Percentiles rank a stretch among this genome's conserved stretches.
Conservation (phyloP, 306 rosid species). For the Crotalaria pallida region DNA sequence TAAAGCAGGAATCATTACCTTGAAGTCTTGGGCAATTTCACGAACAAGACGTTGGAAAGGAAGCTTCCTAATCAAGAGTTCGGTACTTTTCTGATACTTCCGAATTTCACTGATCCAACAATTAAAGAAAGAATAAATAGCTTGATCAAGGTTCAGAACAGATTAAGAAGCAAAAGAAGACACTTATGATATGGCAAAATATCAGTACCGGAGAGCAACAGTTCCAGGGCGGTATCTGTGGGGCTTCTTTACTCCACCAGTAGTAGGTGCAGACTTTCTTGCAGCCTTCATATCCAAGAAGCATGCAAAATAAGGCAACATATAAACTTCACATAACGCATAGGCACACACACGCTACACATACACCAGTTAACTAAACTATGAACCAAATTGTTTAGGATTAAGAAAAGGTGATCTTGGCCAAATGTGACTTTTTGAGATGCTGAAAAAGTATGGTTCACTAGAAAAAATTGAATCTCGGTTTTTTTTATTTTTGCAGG, state of each 20-base stretch:
- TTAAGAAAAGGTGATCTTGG: too few relatives aligned
- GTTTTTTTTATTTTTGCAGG: too few relatives aligned
- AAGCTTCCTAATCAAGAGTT: constrained; percentile 35
- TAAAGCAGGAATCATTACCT: constrained; percentile 1
- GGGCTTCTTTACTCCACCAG: constrained; percentile 38
- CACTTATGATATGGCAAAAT: neutral
- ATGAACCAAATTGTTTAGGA: too few relatives aligned
- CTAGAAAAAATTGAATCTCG: too few relatives aligned
- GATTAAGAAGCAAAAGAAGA: neutral
- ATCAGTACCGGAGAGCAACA: constrained; percentile 33
- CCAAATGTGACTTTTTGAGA: too few relatives aligned
- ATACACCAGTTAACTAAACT: neutral
- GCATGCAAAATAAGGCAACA: neutral
- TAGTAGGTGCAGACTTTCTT: constrained; percentile 37
- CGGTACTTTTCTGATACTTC: constrained; percentile 38
- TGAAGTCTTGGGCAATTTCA: constrained; percentile 38
- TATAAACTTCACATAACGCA: neutral
- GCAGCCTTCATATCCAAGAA: constrained; percentile 26
- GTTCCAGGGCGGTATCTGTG: constrained; percentile 40
- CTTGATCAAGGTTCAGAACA: neutral
- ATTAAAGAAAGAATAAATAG: neutral
- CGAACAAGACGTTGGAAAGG: constrained; percentile 39
- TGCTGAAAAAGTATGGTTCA: too few relatives aligned
- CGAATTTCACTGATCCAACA: constrained; percentile 31
- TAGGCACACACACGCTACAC: too few relatives aligned